These are phyloP conservation scores for Haematococcus lacustris DNA, from an alignment of 139 green algal species.

Conservation along the genomic window DNA sequence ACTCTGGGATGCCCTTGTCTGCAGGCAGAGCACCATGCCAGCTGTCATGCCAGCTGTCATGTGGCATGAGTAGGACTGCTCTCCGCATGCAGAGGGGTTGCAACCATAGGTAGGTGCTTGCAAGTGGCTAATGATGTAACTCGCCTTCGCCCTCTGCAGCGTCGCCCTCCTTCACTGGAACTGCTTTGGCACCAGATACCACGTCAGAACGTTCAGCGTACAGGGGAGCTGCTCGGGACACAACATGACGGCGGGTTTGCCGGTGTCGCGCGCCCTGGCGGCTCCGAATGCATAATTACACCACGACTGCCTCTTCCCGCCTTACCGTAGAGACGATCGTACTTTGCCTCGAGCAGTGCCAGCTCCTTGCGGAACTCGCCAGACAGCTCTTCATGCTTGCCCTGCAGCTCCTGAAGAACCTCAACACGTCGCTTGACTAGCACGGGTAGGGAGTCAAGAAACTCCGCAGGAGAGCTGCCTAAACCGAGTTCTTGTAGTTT, in stretches of 20 bases:
- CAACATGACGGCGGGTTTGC: neutral
- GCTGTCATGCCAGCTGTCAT: neutral
- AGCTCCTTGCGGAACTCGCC: slow-evolving; percentile 59
- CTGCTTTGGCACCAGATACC: slow-evolving; percentile 56
- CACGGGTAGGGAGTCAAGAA: slow-evolving; percentile 39
- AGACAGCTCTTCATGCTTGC: slow-evolving; percentile 63
- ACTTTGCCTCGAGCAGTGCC: slow-evolving; percentile 66
- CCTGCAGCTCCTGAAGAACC: slow-evolving; percentile 55
- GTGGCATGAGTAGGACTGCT: neutral
- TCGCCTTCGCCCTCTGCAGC: slow-evolving; percentile 11
- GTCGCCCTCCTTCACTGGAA: slow-evolving; percentile 40
- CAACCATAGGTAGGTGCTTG: neutral
- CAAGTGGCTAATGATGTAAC: neutral
- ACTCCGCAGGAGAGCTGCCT: slow-evolving; percentile 37
- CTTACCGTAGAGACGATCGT: slow-evolving; percentile 64
- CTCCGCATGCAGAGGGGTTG: neutral
- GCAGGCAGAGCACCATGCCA: slow-evolving; percentile 1
- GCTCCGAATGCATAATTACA: neutral
- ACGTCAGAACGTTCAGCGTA: slow-evolving; percentile 64
- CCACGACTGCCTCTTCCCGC: neutral
- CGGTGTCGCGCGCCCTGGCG: neutral
- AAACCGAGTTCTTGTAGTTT: slow-evolving; percentile 29
- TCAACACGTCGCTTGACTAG: slow-evolving; percentile 34
- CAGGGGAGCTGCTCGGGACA: slow-evolving; percentile 51
- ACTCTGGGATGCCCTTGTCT: slow-evolving; percentile 73